Evolutionary conservation across 2,329 filamentous ascomycete species (phyloP).

Genomic region (Fusarium fujikuroi): DNA sequence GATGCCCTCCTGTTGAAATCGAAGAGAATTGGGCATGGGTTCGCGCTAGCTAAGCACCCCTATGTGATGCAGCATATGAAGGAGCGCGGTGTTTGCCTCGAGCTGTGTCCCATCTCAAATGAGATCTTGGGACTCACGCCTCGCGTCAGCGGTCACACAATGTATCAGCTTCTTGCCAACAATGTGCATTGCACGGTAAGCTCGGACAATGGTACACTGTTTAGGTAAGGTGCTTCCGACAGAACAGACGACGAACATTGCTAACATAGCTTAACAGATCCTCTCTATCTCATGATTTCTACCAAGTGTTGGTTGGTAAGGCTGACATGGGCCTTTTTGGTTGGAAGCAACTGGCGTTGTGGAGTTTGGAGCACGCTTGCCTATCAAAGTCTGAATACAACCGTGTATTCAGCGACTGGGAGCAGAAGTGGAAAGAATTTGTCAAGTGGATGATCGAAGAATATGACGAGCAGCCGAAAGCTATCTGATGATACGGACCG

Average conservation of each 20-base stretch:
- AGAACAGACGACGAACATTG: not conserved
- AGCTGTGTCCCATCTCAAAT: constrained; percentile 81
- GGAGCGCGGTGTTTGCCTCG: constrained; percentile 72
- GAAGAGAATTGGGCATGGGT: constrained; percentile 79
- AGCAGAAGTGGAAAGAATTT: constrained; percentile 67
- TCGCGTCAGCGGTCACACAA: constrained; percentile 71
- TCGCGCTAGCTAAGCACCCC: constrained; percentile 74
- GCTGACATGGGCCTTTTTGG: constrained; percentile 74
- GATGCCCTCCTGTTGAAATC: constrained; percentile 74
- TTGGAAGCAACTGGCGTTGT: constrained; percentile 74
- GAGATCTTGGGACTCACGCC: constrained; percentile 77
- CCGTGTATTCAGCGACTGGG: constrained; percentile 58
- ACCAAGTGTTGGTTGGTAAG: constrained; percentile 77
- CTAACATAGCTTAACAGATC: constrained; percentile 59
- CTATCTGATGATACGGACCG: not conserved
- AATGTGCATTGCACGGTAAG: constrained; percentile 79
- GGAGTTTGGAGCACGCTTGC: constrained; percentile 72
- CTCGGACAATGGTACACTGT: constrained; percentile 79
- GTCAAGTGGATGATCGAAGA: constrained; percentile 61
- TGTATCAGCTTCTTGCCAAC: constrained; percentile 76
- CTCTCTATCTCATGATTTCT: constrained; percentile 79
- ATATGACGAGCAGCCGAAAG: constrained; percentile 46
- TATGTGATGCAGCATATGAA: constrained; percentile 74
- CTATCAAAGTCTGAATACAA: constrained; percentile 56
- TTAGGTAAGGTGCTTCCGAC: constrained; percentile 61